Conservation (phyloP, 1,284 basidiomycete species). For the Exobasidium cylindrosporum region DNA sequence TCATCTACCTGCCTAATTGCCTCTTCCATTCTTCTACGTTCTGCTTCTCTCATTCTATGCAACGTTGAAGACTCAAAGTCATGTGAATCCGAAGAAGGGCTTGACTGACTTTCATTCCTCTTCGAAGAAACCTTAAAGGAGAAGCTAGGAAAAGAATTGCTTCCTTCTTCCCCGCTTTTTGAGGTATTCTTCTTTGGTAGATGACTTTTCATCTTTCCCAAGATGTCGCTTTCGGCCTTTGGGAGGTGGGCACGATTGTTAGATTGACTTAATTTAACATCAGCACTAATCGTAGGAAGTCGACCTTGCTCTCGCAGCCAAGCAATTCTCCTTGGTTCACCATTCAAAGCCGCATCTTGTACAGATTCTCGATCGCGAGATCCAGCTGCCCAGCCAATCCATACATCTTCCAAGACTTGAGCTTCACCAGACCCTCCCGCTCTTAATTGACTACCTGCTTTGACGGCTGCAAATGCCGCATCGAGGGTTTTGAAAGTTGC, state of each 20-base stretch:
- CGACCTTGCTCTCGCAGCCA: slow-evolving; percentile 8
- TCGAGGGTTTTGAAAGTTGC: slow-evolving; percentile 33
- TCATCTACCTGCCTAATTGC: slow-evolving; percentile 3
- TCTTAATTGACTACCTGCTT: slow-evolving; percentile 34
- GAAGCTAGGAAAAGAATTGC: neutral
- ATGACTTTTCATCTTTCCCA: neutral
- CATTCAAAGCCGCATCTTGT: neutral
- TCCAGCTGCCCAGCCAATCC: slow-evolving; percentile 38
- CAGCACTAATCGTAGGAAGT: neutral
- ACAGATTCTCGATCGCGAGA: neutral
- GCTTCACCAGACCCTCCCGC: slow-evolving; percentile 19
- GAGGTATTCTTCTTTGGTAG: neutral
- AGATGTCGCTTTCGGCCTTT: slow-evolving; percentile 3
- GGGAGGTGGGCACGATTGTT: neutral
- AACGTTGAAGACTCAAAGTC: slow-evolving; percentile 5
- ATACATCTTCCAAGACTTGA: slow-evolving; percentile 36
- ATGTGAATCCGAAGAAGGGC: neutral
- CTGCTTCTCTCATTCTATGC: slow-evolving; percentile 7
- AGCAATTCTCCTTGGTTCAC: slow-evolving; percentile 1
- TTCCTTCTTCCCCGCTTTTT: neutral
- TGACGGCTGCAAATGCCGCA: slow-evolving; percentile 39
- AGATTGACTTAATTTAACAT: too few species aligned
- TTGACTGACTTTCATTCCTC: neutral
- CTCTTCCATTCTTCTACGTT: slow-evolving; percentile 5
- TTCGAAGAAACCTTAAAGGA: neutral